Evolutionary conservation across 441 rosid genomes (phyloP).

Genomic region (Adansonia gregorii): DNA sequence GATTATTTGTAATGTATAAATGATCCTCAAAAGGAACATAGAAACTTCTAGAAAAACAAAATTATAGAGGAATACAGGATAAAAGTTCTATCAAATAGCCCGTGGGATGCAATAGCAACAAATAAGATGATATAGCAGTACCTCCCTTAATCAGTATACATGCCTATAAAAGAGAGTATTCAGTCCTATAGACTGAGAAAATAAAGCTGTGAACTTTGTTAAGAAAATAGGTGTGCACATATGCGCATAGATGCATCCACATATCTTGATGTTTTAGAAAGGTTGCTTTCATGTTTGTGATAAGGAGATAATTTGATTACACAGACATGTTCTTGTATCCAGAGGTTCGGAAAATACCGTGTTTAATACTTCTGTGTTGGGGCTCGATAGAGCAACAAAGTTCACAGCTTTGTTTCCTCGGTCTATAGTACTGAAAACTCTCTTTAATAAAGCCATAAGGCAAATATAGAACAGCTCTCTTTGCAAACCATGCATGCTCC

Average conservation of each 20-base stretch:
- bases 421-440: neutral
- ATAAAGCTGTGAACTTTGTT: neutral
- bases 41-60: conserved; percentile 13
- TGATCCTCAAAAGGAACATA: neutral
- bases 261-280: conserved; percentile 1
- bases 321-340: neutral
- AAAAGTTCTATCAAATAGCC: neutral
- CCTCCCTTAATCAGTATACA: neutral
- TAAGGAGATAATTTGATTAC: neutral
- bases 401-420: neutral
- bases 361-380: neutral
- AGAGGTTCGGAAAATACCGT: neutral
- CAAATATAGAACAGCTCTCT: conserved; percentile 15
- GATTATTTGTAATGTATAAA: neutral
- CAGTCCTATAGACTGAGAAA: neutral
- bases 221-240: neutral
- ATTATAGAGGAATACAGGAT: neutral
- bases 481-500: neutral
- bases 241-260: neutral
- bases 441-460: neutral
- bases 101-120: neutral
- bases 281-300: neutral
- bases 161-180: neutral
- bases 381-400: neutral
- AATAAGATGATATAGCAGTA: neutral